phyloP scores from a whole-genome alignment of 2,329 filamentous ascomycete species.

The Neonectria sp. region DNA sequence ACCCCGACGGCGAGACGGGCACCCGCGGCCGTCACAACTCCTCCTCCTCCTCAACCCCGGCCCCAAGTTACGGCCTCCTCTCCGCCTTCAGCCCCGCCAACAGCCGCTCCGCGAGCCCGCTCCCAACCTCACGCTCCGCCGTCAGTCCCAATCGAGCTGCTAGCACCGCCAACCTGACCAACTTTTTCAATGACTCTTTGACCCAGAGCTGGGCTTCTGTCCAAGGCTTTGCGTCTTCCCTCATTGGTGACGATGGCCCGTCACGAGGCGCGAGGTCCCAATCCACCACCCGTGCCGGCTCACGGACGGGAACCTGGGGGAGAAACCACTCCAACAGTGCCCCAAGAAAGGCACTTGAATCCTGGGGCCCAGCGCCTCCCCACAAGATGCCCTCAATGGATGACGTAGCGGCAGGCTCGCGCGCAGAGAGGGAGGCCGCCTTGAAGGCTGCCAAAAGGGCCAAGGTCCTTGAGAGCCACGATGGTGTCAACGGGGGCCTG shows the following conservation, averaged over 20 bases:
- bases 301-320: slow-evolving; percentile 40
- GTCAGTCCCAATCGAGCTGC: slow-evolving; percentile 48
- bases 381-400: slow-evolving; percentile 54
- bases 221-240: slow-evolving; percentile 66
- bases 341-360: slow-evolving; percentile 37
- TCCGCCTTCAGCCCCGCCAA: slow-evolving; percentile 54
- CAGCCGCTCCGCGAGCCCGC: slow-evolving; percentile 65
- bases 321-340: slow-evolving; percentile 36
- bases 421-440: slow-evolving; percentile 67
- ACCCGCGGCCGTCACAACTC: slow-evolving; percentile 40
- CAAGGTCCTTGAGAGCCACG: slow-evolving; percentile 73
- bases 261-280: slow-evolving; percentile 38
- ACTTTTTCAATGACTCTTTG: slow-evolving; percentile 67
- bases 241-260: slow-evolving; percentile 48
- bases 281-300: slow-evolving; percentile 40
- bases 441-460: slow-evolving; percentile 71
- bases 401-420: slow-evolving; percentile 69
- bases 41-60: slow-evolving; percentile 47
- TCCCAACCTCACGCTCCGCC: slow-evolving; percentile 59
- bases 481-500: slow-evolving; percentile 71
- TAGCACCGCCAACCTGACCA: slow-evolving; percentile 55
- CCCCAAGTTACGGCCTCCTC: slow-evolving; percentile 52
- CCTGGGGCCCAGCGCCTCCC: slow-evolving; percentile 69
- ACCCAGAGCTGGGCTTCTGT: slow-evolving; percentile 70
- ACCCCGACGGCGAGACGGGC: slow-evolving; percentile 36